phyloP scores from a whole-genome alignment of 371 early-diverging fungal species.

The Conidiobolus incongruus region DNA sequence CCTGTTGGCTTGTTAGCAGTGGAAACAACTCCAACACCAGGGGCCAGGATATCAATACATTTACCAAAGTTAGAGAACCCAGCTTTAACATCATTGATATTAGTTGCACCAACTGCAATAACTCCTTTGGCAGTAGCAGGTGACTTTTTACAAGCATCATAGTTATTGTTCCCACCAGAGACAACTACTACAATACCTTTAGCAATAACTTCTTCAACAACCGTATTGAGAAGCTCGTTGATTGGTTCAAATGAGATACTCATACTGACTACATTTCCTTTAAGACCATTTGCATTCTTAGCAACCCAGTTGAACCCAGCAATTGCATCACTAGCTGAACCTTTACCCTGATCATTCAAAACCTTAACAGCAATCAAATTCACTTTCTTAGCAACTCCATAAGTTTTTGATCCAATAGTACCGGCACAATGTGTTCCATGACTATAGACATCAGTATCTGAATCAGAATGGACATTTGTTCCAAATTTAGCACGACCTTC shows the following conservation, averaged over 20 bases:
- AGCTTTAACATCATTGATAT: slow-evolving; percentile 23
- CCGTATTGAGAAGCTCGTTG: no score
- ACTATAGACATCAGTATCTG: slow-evolving; percentile 29
- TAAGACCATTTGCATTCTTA: no score
- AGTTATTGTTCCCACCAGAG: slow-evolving; percentile 34
- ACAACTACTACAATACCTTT: slow-evolving; percentile 23
- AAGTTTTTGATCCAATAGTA: slow-evolving; percentile 31
- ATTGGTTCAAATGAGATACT: no score
- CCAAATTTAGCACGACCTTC: no score
- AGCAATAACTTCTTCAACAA: slow-evolving; percentile 9
- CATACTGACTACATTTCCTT: no score
- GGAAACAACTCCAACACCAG: slow-evolving; percentile 18
- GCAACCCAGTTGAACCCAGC: slow-evolving; percentile 13
- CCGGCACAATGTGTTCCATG: slow-evolving; percentile 58
- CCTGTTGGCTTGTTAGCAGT: slow-evolving; percentile 17
- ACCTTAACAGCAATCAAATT: slow-evolving; percentile 47
- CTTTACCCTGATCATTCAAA: slow-evolving; percentile 9
- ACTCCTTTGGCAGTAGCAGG: slow-evolving; percentile 29
- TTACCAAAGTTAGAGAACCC: slow-evolving; percentile 45
- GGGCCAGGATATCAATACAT: slow-evolving; percentile 43
- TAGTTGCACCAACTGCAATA: slow-evolving; percentile 38
- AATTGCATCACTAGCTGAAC: slow-evolving; percentile 9
- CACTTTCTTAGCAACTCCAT: slow-evolving; percentile 54
- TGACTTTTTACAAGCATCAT: slow-evolving; percentile 26
- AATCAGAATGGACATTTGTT: slow-evolving; percentile 9